phyloP scores from a whole-genome alignment of 73 alveolate genomes.

The Paramecium tetraurelia region DNA sequence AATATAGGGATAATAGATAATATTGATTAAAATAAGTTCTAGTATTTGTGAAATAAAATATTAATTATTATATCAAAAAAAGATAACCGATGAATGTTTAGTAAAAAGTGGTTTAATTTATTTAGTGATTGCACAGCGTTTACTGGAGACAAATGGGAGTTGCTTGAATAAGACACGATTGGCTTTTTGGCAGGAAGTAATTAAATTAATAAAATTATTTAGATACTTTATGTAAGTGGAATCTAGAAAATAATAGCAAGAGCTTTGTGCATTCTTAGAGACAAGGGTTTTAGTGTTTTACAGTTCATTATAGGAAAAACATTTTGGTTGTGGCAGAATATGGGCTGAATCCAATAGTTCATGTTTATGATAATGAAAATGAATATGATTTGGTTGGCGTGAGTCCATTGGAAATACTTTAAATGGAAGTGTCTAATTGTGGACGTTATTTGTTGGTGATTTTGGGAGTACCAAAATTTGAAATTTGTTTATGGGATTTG shows the following conservation, averaged over 20 bases:
- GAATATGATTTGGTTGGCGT: conserved; percentile 4
- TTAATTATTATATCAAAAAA: background rate
- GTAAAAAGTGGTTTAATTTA: background rate
- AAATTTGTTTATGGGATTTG: conserved; percentile 75
- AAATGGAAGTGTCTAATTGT: conserved; percentile 79
- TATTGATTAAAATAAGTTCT: background rate
- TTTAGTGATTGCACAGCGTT: background rate
- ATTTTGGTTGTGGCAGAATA: conserved; percentile 81
- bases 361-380: conserved; percentile 66
- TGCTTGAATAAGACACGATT: conserved; percentile 41
- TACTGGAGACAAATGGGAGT: background rate
- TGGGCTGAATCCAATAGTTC: conserved; percentile 82
- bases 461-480: conserved; percentile 81
- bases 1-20: no score
- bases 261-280: conserved; percentile 72
- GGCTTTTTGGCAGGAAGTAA: conserved; percentile 62
- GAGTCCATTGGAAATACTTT: conserved; percentile 60
- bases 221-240: conserved; percentile 76
- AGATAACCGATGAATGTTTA: conserved; percentile 16
- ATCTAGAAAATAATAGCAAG: conserved; percentile 72
- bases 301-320: conserved; percentile 69
- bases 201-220: background rate
- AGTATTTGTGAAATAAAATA: background rate
- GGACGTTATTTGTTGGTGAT: conserved; percentile 77
- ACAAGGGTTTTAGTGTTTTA: conserved; percentile 70